These are phyloP conservation scores for Plasmodium billcollinsi DNA, from an alignment of 169 alveolate species.

Conservation along the genomic window DNA sequence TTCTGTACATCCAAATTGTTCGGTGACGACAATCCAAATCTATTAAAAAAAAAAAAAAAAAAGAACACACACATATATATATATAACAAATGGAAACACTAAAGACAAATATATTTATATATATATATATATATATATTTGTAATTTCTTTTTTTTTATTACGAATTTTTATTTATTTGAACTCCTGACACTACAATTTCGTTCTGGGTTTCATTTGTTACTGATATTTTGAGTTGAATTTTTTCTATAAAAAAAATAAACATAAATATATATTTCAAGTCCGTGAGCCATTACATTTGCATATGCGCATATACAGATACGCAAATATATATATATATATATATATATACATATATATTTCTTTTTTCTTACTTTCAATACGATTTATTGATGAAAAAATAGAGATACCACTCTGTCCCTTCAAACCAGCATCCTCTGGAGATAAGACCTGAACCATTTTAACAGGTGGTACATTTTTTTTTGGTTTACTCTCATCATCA, in stretches of 20 bases:
- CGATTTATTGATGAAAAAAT: slow-evolving; percentile 63
- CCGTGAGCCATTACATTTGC: too few species aligned
- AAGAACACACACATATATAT: neutral
- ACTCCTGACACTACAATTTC: slow-evolving; percentile 57
- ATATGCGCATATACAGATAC: too few species aligned
- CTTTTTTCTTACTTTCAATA: slow-evolving; percentile 14
- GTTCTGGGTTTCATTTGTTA: slow-evolving; percentile 46
- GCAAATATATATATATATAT: too few species aligned
- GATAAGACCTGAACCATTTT: slow-evolving; percentile 54
- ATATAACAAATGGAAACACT: neutral
- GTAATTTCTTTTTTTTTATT: neutral
- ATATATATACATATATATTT: too few species aligned
- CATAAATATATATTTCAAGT: neutral
- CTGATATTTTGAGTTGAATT: slow-evolving; percentile 47
- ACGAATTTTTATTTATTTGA: slow-evolving; percentile 75
- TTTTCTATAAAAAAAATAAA: slow-evolving; percentile 23
- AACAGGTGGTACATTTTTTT: slow-evolving; percentile 59
- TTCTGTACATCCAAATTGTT: slow-evolving; percentile 44
- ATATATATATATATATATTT: too few species aligned
- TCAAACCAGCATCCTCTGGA: slow-evolving; percentile 59
- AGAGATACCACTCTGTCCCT: slow-evolving; percentile 57
- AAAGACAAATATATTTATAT: neutral
- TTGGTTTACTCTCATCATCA: slow-evolving; percentile 42
- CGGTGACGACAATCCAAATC: slow-evolving; percentile 72
- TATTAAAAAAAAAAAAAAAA: neutral